Base-by-base conservation (phyloP, 441 rosid genomes). In the Arabidopsis lyrata region DNA sequence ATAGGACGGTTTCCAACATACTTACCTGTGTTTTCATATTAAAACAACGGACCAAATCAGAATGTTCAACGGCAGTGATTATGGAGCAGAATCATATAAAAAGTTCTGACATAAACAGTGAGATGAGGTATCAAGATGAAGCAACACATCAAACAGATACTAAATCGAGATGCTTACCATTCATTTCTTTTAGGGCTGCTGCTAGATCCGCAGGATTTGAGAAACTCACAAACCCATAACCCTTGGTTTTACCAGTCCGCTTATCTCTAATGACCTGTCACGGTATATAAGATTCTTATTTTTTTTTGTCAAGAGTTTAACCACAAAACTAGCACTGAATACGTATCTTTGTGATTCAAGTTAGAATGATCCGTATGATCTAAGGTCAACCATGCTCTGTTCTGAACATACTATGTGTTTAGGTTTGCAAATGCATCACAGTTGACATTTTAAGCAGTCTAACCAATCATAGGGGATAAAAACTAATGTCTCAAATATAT, bases 1-100 rank as follows among this genome's bases (percentile, higher is more conserved):
- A 95, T 92, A 0, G 98, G 99, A 35, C 99, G 84, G 73, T 95
- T 95, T 63, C 99, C 99, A 31, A 95, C 98, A 73, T 95, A 95
- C 78, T 92, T 95, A 56, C 98, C 99, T 95, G 86, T 66, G 52
- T 35, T 7, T 54, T 54, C 32, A 72, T 36, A 62, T 7, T 29
- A 68, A 49, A 32, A 18, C 63, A 53, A 45, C 57, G 32, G 14
- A 72, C 44, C 11, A 7, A 20, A 48, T 52, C 36, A 22, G 2
- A 18, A 38, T 58, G 52, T 38, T 66, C 36, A 38, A 49, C 12
- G 13, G 39, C 63, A 53, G 16, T 63, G n/a, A n/a, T 8, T 60
- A 59, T 39, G 3, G 52, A 42, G 47, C 45, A 47, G 15, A 72
- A 67, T 24, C 44, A 55, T 10, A 68, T 54, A 70, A 56, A 44